Evolutionary conservation across 169 alveolate species (phyloP).

Genomic region (Plasmodium berghei): DNA sequence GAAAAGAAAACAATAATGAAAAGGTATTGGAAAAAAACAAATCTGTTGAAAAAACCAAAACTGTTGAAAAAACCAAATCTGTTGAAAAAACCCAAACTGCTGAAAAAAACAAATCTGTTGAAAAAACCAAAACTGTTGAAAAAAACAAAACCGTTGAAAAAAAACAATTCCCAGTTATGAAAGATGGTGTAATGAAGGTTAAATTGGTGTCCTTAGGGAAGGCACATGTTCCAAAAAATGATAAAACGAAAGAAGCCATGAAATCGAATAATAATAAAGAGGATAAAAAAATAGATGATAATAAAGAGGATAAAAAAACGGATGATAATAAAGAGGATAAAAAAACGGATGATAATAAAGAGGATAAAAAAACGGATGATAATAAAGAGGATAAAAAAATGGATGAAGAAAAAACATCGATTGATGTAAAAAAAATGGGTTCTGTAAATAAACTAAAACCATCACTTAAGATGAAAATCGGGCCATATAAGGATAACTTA

Average conservation of each 20-base stretch:
- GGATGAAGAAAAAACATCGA: not conserved
- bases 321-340: not conserved
- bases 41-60: not conserved
- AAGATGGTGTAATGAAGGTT: not conserved
- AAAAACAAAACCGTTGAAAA: not conserved
- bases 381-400: not conserved
- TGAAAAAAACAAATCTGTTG: not conserved
- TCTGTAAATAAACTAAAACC: slow-evolving; percentile 12
- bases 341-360: not conserved
- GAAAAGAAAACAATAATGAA: not conserved
- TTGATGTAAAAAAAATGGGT: not conserved
- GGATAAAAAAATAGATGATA: not conserved
- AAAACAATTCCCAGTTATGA: not conserved
- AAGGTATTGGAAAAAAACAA: not conserved
- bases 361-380: not conserved
- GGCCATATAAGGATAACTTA: slow-evolving; percentile 54
- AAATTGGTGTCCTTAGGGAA: not conserved
- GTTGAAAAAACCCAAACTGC: not conserved
- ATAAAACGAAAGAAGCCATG: no score
- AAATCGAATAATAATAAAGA: not conserved
- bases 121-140: not conserved
- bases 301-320: not conserved
- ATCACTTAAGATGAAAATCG: slow-evolving; percentile 24
- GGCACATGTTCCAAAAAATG: not conserved
- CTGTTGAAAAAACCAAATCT: not conserved